Conservation (phyloP, 257 asterid genomes). For the Sherardia arvensis region DNA sequence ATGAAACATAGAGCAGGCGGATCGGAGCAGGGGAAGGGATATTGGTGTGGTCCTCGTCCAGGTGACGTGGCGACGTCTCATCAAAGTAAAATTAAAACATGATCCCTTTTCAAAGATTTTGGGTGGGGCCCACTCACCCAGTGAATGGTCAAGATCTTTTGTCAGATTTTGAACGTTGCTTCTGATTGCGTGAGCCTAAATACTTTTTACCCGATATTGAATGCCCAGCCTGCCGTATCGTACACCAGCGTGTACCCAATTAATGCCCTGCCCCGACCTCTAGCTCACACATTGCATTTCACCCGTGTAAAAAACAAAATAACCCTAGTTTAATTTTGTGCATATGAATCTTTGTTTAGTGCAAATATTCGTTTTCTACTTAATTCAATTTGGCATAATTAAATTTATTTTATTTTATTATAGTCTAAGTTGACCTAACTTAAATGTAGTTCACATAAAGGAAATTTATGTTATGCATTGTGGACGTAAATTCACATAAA, state of each 20-base stretch:
- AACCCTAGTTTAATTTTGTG: no score
- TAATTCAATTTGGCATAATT: no score
- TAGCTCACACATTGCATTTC: no score
- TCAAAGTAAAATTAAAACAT: constrained; percentile 10
- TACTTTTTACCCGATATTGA: not conserved
- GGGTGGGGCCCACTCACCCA: constrained; percentile 21
- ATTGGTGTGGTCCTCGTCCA: constrained; percentile 5
- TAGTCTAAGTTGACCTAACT: no score
- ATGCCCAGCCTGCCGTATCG: not conserved
- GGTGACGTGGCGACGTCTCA: constrained; percentile 17
- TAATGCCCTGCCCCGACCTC: constrained; percentile 1
- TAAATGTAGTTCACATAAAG: no score
- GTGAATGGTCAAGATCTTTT: constrained; percentile 32
- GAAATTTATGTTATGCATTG: no score
- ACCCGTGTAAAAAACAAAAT: no score
- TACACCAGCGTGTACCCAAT: constrained; percentile 8
- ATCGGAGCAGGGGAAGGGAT: not conserved
- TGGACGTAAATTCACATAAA: no score
- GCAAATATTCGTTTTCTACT: no score
- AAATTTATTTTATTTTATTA: no score
- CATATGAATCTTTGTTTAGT: no score
- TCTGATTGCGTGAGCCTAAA: constrained; percentile 17
- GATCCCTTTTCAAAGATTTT: constrained; percentile 14
- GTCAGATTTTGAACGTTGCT: constrained; percentile 12
- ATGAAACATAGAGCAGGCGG: not conserved